Evolutionary conservation across 305 asterid genomes (phyloP).

Genomic region (Solanum hybrid): DNA sequence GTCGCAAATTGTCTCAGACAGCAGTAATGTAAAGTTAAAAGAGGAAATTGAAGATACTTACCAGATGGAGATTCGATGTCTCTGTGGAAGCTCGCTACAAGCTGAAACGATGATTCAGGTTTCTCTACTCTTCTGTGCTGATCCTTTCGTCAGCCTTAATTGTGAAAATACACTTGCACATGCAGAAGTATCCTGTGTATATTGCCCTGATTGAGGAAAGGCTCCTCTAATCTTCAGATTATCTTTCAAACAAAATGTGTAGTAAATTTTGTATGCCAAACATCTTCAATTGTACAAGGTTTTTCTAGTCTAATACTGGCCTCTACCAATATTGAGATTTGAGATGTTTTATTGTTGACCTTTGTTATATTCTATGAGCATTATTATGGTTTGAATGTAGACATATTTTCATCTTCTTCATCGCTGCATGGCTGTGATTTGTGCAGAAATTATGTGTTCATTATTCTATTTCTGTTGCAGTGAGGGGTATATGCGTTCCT

Average conservation of each 20-base stretch:
- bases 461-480: background rate
- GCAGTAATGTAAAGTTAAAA: slow-evolving; percentile 34
- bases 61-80: slow-evolving; percentile 67
- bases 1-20: slow-evolving; percentile 61
- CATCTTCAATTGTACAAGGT: background rate
- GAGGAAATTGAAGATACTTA: slow-evolving; percentile 59
- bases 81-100: slow-evolving; percentile 61
- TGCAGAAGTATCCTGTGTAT: background rate
- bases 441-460: background rate
- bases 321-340: background rate
- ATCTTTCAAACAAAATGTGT: background rate
- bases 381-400: background rate
- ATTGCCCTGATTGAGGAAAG: background rate
- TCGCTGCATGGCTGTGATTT: background rate
- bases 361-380: background rate
- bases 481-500: background rate
- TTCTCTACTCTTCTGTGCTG: background rate
- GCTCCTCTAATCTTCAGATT: background rate
- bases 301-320: background rate
- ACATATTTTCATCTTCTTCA: background rate
- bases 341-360: background rate
- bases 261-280: background rate
- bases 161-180: background rate
- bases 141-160: background rate
- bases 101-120: slow-evolving; percentile 84